Percentiles rank a stretch among this genome's conserved stretches.
Evolutionary conservation across 176 grass and related monocot genomes (phyloP).

Genomic region (Miscanthus lutarioriparius): DNA sequence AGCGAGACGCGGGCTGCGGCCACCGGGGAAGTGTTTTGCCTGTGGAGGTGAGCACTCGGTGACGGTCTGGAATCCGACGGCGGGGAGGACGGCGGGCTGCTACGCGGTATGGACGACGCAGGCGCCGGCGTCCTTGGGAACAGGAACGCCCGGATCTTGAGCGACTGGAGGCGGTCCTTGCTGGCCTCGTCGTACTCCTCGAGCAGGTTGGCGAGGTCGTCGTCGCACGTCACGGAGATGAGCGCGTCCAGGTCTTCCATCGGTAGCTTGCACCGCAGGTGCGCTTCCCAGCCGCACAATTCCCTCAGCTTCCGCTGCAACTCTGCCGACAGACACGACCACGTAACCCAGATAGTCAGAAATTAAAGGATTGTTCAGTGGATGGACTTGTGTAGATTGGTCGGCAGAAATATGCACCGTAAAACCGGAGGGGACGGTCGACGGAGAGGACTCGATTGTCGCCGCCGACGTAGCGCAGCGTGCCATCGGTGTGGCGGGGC

Average conservation of each 20-base stretch:
- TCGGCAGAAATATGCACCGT: conserved; percentile 27
- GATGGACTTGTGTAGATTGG: neutral
- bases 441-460: conserved; percentile 73
- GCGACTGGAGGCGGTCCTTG: conserved; percentile 31
- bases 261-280: conserved; percentile 78
- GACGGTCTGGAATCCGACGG: too few species aligned
- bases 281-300: conserved; percentile 57
- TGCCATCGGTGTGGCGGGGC: conserved; percentile 66
- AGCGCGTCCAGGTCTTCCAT: conserved; percentile 85
- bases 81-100: too few species aligned
- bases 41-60: neutral
- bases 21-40: neutral
- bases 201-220: conserved; percentile 63
- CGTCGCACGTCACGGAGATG: conserved; percentile 67
- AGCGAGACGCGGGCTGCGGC: neutral
- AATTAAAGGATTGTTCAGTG: neutral
- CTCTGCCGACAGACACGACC: conserved; percentile 31
- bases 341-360: neutral
- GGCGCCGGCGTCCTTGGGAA: neutral
- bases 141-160: neutral
- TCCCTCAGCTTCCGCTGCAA: conserved; percentile 63
- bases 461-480: conserved; percentile 80
- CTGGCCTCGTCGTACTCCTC: conserved; percentile 59
- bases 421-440: conserved; percentile 47
- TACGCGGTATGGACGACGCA: neutral